These are phyloP conservation scores for Omphalea diandra DNA, from an alignment of 441 rosid species.

Conservation along the genomic window DNA sequence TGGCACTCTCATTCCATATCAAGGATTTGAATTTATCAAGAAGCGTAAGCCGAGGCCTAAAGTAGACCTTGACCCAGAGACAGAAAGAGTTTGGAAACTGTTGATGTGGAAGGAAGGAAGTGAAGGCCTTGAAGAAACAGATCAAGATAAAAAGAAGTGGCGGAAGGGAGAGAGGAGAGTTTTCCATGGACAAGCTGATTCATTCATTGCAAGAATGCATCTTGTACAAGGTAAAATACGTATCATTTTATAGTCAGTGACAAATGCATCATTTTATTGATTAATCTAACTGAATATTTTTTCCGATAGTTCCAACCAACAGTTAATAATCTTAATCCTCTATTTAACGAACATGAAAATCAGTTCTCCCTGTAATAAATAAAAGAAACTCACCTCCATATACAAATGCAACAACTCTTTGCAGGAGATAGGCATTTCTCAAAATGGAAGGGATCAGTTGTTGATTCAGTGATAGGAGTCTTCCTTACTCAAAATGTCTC, in stretches of 20 bases:
- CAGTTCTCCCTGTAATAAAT: neutral
- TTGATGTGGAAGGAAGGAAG: slow-evolving; percentile 72
- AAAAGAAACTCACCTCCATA: slow-evolving; percentile 15
- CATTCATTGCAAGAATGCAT: slow-evolving; percentile 98
- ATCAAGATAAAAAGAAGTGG: slow-evolving; percentile 61
- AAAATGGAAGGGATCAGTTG: slow-evolving; percentile 98
- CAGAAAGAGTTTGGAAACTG: slow-evolving; percentile 84
- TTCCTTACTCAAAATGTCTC: slow-evolving; percentile 98
- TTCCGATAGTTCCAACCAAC: neutral
- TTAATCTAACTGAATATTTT: neutral
- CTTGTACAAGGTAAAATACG: slow-evolving; percentile 77
- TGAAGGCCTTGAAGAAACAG: slow-evolving; percentile 49
- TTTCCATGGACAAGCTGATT: slow-evolving; percentile 75
- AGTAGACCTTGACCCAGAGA: slow-evolving; percentile 88
- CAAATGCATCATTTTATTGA: neutral
- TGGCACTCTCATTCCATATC: slow-evolving; percentile 59
- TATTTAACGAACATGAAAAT: neutral
- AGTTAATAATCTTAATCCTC: slow-evolving; percentile 3
- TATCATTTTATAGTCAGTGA: neutral
- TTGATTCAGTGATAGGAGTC: slow-evolving; percentile 96
- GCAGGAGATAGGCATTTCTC: slow-evolving; percentile 98
- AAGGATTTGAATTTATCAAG: slow-evolving; percentile 41
- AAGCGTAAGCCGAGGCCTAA: slow-evolving; percentile 75
- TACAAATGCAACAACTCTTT: slow-evolving; percentile 26
- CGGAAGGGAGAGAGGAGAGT: slow-evolving; percentile 91